Evolutionary conservation across 75 land plant genomes (phyloP), one percentile per base, ranked within the genome.

Genomic region (Isoetes taiwanensis): DNA sequence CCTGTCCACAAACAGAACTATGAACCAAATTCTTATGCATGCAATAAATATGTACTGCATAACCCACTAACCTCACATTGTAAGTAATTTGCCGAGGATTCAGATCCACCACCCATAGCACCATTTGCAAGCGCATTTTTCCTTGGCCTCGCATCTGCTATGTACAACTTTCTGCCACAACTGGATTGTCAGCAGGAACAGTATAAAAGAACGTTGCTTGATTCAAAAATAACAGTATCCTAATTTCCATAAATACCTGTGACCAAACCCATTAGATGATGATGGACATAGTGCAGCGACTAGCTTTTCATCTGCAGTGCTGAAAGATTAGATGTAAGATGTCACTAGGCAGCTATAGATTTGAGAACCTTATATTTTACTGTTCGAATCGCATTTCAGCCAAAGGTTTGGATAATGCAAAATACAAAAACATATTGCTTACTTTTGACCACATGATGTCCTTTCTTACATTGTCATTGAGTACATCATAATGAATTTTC

Each of bases 71-170:
- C 98, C 95, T 87, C 98, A 58, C 86, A 87, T 28, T 87, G 88
- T 29, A 65, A 79, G 69, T 93, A 93, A 69, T 93, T 79, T 17
- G 98, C 69, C 43, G 89, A 84, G 23, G 98, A 93, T 65, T 93
- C 98, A 16, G 98, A 93, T 16, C 98, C 98, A 69, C 98, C 98
- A 62, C 98, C 98, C 85, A 80, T 72, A 28, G 95, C 98, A 2
- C 98, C 95, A 78, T 93, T 93, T 40, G 89, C 98, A 48, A 93
- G 58, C 32, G 98, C 98, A 79, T 93, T 93, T 70, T 86, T 87
- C 42, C 85, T 81, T 17, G 98, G 98, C 57, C 98, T 81, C 64
- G 98, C 98, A 79, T 93, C 98, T 52, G 78, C 90, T 50, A 93
- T 93, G 61, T 81, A 93, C 28, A 93, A 66, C 74, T 93, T 93